Conservation (phyloP, 2,329 filamentous ascomycete species). For the Talaromyces atroroseus region DNA sequence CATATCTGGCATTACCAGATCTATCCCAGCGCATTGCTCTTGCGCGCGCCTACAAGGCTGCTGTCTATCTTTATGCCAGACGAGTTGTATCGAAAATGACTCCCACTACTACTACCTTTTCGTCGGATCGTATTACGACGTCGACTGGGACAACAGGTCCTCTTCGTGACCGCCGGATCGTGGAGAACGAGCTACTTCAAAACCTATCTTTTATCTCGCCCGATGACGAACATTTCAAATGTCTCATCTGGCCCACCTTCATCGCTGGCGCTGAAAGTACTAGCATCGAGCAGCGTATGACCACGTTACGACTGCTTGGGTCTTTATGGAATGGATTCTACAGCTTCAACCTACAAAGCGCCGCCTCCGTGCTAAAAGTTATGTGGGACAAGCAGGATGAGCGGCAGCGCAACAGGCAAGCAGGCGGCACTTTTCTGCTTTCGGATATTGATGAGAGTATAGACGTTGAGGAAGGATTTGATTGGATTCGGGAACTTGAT, state of each 20-base stretch:
- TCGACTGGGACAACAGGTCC: background rate
- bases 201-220: slow-evolving; percentile 32
- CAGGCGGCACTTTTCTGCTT: background rate
- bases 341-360: slow-evolving; percentile 37
- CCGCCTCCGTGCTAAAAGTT: slow-evolving; percentile 34
- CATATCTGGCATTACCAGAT: slow-evolving; percentile 41
- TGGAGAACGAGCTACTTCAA: slow-evolving; percentile 29
- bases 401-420: slow-evolving; percentile 15
- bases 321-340: slow-evolving; percentile 31
- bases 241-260: slow-evolving; percentile 41
- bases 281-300: slow-evolving; percentile 25
- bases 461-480: slow-evolving; percentile 31
- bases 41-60: slow-evolving; percentile 35
- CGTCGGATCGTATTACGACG: slow-evolving; percentile 5
- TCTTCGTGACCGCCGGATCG: slow-evolving; percentile 1
- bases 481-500: slow-evolving; percentile 38
- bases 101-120: background rate
- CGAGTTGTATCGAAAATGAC: slow-evolving; percentile 28
- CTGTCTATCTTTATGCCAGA: slow-evolving; percentile 37
- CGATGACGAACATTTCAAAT: slow-evolving; percentile 38
- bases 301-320: slow-evolving; percentile 29
- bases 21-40: slow-evolving; percentile 46
- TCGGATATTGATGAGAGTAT: slow-evolving; percentile 11
- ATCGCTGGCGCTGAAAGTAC: slow-evolving; percentile 39
- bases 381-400: slow-evolving; percentile 39